phyloP scores from a whole-genome alignment of 345 rosid species.

The Orychophragmus violaceus region DNA sequence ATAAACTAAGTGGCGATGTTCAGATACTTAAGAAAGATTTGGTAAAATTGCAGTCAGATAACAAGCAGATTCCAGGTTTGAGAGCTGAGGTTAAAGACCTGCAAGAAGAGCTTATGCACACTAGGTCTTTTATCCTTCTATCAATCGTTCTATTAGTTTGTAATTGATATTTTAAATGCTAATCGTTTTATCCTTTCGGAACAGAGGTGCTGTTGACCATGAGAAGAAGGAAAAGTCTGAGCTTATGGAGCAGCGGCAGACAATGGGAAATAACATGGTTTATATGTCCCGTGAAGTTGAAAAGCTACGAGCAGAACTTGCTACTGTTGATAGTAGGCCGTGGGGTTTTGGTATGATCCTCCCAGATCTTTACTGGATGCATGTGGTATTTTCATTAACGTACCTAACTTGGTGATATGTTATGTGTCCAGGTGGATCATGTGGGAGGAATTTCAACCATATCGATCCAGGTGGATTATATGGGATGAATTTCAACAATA shows the following conservation, averaged over 20 bases:
- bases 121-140: conserved; percentile 57
- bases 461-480: conserved; percentile 17
- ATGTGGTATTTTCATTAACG: not conserved
- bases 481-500: conserved; percentile 37
- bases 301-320: conserved; percentile 74
- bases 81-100: conserved; percentile 24
- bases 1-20: conserved; percentile 62
- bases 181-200: not conserved
- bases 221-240: conserved; percentile 93
- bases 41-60: conserved; percentile 59
- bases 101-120: not conserved
- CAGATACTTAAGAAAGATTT: conserved; percentile 71
- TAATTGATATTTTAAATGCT: not conserved
- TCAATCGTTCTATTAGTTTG: not conserved
- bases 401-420: not conserved
- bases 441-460: conserved; percentile 37
- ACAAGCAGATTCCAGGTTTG: conserved; percentile 61
- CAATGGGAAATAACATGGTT: conserved; percentile 88
- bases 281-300: conserved; percentile 99
- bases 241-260: conserved; percentile 83
- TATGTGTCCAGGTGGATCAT: conserved; percentile 22
- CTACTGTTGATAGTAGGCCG: conserved; percentile 31
- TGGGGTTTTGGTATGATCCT: conserved; percentile 61
- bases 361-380: not conserved
- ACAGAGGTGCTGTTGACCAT: conserved; percentile 73